Conservation (phyloP, 139 green algal genomes). For the Closterium sp. region DNA sequence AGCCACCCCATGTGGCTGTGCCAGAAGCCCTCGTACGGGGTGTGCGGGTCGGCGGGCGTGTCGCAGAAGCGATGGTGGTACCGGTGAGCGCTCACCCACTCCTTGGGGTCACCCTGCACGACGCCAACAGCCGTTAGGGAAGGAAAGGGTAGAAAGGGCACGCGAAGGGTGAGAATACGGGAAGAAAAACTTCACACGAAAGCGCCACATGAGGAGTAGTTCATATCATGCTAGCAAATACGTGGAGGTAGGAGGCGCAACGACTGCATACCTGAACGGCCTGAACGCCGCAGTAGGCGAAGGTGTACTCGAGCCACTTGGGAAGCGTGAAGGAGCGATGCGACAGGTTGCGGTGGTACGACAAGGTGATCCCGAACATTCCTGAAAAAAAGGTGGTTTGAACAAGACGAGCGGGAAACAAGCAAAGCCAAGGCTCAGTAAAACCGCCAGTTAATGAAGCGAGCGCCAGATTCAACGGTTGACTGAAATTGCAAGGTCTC, state of each 20-base stretch:
- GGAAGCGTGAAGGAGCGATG: slow-evolving; percentile 88
- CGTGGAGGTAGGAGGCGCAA: background rate
- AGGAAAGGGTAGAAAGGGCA: background rate
- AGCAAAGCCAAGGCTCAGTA: too few relatives aligned
- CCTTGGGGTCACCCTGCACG: slow-evolving; percentile 63
- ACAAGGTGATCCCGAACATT: slow-evolving; percentile 92
- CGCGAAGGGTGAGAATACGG: too few relatives aligned
- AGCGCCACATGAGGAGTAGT: background rate
- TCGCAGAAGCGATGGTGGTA: slow-evolving; percentile 97
- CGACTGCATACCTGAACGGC: slow-evolving; percentile 65
- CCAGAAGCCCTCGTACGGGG: slow-evolving; percentile 97
- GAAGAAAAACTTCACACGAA: background rate
- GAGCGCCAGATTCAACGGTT: background rate
- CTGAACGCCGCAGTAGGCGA: slow-evolving; percentile 97
- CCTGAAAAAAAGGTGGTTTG: slow-evolving; percentile 61
- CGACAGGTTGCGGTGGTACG: slow-evolving; percentile 85
- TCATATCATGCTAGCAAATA: background rate
- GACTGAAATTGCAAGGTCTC: background rate
- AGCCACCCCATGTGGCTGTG: slow-evolving; percentile 97
- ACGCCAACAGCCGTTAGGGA: background rate
- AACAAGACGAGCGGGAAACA: background rate
- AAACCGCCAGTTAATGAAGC: too few relatives aligned
- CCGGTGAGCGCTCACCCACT: slow-evolving; percentile 89
- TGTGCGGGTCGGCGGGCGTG: slow-evolving; percentile 96
- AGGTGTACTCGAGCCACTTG: slow-evolving; percentile 97